Evolutionary conservation across 257 asterid species (phyloP).

Genomic region (Solanum gandarillasii): DNA sequence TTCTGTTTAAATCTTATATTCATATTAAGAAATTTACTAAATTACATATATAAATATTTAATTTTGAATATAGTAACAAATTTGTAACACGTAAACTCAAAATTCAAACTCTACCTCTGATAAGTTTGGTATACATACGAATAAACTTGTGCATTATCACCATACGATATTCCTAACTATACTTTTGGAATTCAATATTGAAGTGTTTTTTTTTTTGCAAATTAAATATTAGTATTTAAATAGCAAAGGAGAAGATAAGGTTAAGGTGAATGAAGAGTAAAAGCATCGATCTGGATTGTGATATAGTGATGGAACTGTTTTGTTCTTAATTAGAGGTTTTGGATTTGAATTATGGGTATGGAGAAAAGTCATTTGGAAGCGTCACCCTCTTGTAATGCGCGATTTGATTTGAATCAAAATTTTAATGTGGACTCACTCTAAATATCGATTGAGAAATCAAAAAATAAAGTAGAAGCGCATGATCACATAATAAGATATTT

Average conservation of each 20-base stretch:
- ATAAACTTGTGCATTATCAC: neutral
- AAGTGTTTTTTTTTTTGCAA: neutral
- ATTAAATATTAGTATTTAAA: neutral
- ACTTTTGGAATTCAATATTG: neutral
- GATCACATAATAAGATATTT: no score
- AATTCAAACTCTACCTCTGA: neutral
- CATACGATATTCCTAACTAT: neutral
- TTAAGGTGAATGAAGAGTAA: neutral
- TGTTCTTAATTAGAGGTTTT: no score
- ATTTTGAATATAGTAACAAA: neutral
- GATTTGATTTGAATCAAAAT: fast-evolving
- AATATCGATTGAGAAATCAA: no score
- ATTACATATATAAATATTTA: neutral
- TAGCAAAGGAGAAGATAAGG: neutral
- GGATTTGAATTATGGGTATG: fast-evolving
- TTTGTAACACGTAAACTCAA: neutral
- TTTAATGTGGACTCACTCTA: fast-evolving
- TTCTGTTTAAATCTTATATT: neutral
- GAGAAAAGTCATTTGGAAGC: neutral
- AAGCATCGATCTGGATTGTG: fast-evolving
- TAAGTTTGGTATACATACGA: neutral
- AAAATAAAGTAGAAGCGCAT: no score
- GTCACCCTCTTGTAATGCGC: fast-evolving
- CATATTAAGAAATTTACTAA: neutral
- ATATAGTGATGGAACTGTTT: neutral